A percentile compares a stretch with the other conserved stretches of the same genome.
Evolutionary conservation across 2,329 filamentous ascomycete genomes (phyloP).

Genomic region (Metarhizium album): DNA sequence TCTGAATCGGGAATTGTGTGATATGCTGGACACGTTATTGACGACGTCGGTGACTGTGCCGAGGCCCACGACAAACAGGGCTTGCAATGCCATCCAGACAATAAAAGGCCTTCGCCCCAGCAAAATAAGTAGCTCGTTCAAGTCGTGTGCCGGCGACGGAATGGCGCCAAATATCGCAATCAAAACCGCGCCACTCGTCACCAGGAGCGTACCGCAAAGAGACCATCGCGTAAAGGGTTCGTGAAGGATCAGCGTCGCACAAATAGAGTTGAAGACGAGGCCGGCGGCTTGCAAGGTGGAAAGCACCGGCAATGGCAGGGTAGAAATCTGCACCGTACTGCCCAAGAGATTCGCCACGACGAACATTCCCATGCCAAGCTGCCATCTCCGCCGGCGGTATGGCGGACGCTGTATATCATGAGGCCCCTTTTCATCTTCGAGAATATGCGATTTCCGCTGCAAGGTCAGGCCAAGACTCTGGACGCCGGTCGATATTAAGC

Average conservation of each 20-base stretch:
- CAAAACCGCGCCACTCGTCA: constrained; percentile 76
- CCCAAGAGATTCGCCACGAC: constrained; percentile 88
- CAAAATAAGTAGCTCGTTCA: constrained; percentile 70
- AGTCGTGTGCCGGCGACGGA: constrained; percentile 79
- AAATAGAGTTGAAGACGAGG: constrained; percentile 96
- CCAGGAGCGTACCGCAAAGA: constrained; percentile 78
- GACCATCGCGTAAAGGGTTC: constrained; percentile 94
- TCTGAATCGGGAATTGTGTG: constrained; percentile 55
- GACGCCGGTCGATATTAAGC: constrained; percentile 83
- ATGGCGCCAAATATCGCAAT: constrained; percentile 94
- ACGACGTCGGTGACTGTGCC: constrained; percentile 51
- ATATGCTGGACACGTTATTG: constrained; percentile 39
- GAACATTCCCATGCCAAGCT: constrained; percentile 96
- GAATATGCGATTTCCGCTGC: constrained; percentile 94
- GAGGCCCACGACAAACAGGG: constrained; percentile 59
- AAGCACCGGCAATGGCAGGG: constrained; percentile 82
- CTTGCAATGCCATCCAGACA: constrained; percentile 78
- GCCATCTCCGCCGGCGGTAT: constrained; percentile 86
- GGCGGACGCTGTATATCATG: constrained; percentile 75
- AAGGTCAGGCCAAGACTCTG: constrained; percentile 92
- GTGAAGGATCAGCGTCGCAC: constrained; percentile 82
- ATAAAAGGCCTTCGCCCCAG: constrained; percentile 67
- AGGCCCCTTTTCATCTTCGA: constrained; percentile 85
- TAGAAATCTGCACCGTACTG: constrained; percentile 95
- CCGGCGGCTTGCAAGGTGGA: constrained; percentile 93